Evolutionary conservation across 139 green algal species (phyloP).

Genomic region (Trebouxia sp.): DNA sequence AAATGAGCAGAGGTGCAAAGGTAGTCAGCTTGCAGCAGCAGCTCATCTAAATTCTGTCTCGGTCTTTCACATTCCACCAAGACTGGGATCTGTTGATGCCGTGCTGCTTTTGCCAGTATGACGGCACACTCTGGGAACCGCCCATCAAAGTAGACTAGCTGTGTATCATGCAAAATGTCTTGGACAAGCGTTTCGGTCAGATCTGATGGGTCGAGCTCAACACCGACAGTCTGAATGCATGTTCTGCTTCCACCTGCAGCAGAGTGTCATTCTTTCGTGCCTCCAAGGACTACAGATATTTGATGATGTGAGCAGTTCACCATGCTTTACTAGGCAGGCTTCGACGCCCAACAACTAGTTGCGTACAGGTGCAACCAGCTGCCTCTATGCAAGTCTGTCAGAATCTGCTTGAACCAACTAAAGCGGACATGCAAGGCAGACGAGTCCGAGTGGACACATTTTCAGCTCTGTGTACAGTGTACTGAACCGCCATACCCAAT

Average conservation of each 20-base stretch:
- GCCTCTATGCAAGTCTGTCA: too few relatives aligned
- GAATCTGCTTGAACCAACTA: too few relatives aligned
- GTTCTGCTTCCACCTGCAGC: slow-evolving; percentile 77
- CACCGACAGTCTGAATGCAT: slow-evolving; percentile 94
- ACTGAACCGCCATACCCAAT: too few relatives aligned
- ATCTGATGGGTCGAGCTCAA: slow-evolving; percentile 65
- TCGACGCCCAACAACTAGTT: too few relatives aligned
- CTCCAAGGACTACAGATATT: too few relatives aligned
- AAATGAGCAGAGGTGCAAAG: slow-evolving; percentile 87
- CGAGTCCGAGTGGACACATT: too few relatives aligned
- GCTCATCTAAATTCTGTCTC: slow-evolving; percentile 69
- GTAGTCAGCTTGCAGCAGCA: slow-evolving; percentile 81
- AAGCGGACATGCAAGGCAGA: too few relatives aligned
- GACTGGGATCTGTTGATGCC: slow-evolving; percentile 55
- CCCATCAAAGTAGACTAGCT: slow-evolving; percentile 93
- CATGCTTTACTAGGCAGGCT: too few relatives aligned
- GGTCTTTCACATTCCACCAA: slow-evolving; percentile 92
- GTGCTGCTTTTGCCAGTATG: slow-evolving; percentile 66
- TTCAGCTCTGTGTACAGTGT: too few relatives aligned
- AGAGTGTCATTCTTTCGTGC: not conserved
- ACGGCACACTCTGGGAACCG: slow-evolving; percentile 86
- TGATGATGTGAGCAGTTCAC: too few relatives aligned
- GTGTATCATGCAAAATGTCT: slow-evolving; percentile 52
- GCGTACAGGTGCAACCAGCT: too few relatives aligned
- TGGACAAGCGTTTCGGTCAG: slow-evolving; percentile 53